Conservation (phyloP, 2,329 filamentous ascomycete genomes). For the Endocalyx cinctus region DNA sequence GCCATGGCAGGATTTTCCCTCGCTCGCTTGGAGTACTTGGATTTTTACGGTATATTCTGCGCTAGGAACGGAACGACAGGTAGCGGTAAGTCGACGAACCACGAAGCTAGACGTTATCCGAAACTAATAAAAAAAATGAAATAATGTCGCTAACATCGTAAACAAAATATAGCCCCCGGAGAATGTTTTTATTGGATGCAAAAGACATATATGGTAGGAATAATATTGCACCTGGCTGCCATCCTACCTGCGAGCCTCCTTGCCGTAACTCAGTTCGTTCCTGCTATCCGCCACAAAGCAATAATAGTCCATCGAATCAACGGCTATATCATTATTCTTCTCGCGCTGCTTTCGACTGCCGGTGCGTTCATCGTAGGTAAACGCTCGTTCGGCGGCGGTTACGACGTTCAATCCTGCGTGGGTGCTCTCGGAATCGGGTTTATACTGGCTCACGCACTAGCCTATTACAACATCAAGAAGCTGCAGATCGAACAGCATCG, state of each 20-base stretch:
- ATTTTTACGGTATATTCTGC: constrained; percentile 38
- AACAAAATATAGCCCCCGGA: constrained; percentile 23
- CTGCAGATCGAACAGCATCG: constrained; percentile 60
- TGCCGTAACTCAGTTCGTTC: constrained; percentile 44
- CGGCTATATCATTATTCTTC: constrained; percentile 49
- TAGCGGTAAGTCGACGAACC: constrained; percentile 4
- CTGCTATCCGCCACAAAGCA: constrained; percentile 39
- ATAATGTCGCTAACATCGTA: not conserved
- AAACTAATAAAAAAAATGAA: not conserved
- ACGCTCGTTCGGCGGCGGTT: constrained; percentile 48
- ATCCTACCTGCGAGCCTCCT: constrained; percentile 43
- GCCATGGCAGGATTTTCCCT: constrained; percentile 44
- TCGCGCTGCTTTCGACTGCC: constrained; percentile 40
- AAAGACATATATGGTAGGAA: constrained; percentile 30
- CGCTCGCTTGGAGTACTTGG: constrained; percentile 43
- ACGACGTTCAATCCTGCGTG: constrained; percentile 43
- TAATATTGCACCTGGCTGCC: constrained; percentile 40
- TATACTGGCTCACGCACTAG: constrained; percentile 37
- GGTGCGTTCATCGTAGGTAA: constrained; percentile 51
- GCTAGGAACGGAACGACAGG: constrained; percentile 6
- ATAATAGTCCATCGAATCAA: constrained; percentile 55
- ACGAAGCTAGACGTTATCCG: not conserved
- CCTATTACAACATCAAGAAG: constrained; percentile 52
- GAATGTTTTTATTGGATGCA: constrained; percentile 37
- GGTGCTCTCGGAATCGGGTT: constrained; percentile 42